Percentiles rank a stretch among this genome's conserved stretches.
Evolutionary conservation across 2,329 filamentous ascomycete species (phyloP).

Genomic region (Colletotrichum nymphaeae): DNA sequence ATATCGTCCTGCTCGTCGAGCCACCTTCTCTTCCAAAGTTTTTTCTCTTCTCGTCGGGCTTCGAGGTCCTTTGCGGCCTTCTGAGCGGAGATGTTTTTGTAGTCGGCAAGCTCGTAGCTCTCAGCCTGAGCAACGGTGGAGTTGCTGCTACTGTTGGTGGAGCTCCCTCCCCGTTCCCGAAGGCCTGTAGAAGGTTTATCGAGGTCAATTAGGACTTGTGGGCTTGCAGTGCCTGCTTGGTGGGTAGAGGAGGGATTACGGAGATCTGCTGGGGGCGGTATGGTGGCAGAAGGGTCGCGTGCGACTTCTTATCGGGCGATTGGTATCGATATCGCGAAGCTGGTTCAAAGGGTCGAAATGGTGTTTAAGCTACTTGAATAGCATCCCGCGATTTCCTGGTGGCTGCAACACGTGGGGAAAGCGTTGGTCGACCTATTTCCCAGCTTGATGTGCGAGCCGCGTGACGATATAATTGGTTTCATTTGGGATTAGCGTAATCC

Average conservation of each 20-base stretch:
- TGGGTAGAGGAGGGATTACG: slow-evolving; percentile 37
- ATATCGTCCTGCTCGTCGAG: slow-evolving; percentile 85
- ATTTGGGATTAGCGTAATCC: slow-evolving; percentile 35
- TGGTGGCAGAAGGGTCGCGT: slow-evolving; percentile 27
- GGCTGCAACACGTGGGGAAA: slow-evolving; percentile 36
- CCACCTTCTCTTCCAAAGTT: slow-evolving; percentile 73
- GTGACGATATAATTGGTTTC: slow-evolving; percentile 35
- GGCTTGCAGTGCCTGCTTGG: slow-evolving; percentile 32
- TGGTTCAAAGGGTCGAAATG: slow-evolving; percentile 9
- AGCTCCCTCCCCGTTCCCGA: slow-evolving; percentile 37
- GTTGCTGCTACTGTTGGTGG: slow-evolving; percentile 15
- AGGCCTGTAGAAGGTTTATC: slow-evolving; percentile 27
- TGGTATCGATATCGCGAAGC: slow-evolving; percentile 21
- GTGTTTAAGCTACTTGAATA: slow-evolving; percentile 25
- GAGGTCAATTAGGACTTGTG: slow-evolving; percentile 31
- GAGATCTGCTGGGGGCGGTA: slow-evolving; percentile 27
- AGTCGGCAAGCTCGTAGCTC: slow-evolving; percentile 56
- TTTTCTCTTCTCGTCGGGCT: slow-evolving; percentile 54
- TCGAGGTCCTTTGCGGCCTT: slow-evolving; percentile 46
- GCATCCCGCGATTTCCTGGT: slow-evolving; percentile 27
- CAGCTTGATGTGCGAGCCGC: slow-evolving; percentile 30
- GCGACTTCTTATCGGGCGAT: slow-evolving; percentile 27
- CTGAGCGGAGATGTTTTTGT: slow-evolving; percentile 46
- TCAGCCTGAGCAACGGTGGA: slow-evolving; percentile 16
- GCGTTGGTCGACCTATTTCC: slow-evolving; percentile 34